These are phyloP conservation scores for Piper longum DNA, from an alignment of 164 flowering plant genomes.

Conservation along the genomic window DNA sequence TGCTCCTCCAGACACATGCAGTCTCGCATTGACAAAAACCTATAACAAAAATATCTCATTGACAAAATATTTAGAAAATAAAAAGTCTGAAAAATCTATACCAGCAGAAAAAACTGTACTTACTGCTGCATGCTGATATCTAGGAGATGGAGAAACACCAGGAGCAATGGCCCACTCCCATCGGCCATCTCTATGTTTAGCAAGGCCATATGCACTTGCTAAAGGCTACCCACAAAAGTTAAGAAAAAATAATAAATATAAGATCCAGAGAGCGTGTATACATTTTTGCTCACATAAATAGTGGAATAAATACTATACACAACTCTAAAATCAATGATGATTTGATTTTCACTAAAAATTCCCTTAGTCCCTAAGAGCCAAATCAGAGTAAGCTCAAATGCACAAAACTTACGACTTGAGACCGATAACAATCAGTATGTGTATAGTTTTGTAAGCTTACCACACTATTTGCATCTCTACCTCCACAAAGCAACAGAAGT, in stretches of 20 bases:
- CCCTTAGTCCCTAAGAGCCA: neutral
- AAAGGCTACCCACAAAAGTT: constrained; percentile 48
- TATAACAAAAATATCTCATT: constrained; percentile 10
- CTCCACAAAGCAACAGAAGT: constrained; percentile 97
- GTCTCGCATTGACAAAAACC: constrained; percentile 99
- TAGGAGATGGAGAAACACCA: constrained; percentile 98
- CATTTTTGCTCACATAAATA: neutral
- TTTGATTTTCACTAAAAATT: too few species aligned
- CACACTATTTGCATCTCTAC: constrained; percentile 96
- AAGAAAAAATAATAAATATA: too few species aligned
- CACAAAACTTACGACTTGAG: neutral
- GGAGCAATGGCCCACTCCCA: constrained; percentile 99
- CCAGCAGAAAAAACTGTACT: constrained; percentile 12
- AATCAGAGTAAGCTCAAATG: neutral
- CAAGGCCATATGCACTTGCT: constrained; percentile 98
- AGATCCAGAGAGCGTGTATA: neutral
- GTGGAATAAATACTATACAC: neutral
- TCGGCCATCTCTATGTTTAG: constrained; percentile 97
- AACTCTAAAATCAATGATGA: too few species aligned
- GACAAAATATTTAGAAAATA: neutral
- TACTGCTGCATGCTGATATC: constrained; percentile 99
- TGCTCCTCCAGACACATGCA: constrained; percentile 99
- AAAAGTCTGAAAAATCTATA: constrained; percentile 1
- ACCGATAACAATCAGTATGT: neutral
- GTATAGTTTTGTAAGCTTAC: constrained; percentile 64